Evolutionary conservation across 495 filamentous ascomycete genomes (phyloP).

Genomic region (Massariosphaeria phaeospora): DNA sequence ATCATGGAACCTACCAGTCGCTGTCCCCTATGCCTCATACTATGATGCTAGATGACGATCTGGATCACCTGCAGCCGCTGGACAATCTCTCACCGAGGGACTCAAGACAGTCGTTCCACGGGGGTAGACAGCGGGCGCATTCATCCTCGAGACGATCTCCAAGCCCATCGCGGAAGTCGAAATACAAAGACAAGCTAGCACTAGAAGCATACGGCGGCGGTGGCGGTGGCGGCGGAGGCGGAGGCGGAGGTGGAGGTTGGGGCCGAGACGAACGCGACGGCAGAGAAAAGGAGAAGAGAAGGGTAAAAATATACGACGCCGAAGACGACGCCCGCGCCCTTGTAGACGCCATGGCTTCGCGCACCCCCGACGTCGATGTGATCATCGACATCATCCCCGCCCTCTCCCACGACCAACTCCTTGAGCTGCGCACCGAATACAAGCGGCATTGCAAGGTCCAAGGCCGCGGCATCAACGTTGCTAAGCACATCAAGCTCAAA

Average conservation of each 20-base stretch:
- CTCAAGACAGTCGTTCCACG: constrained; percentile 24
- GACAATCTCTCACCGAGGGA: constrained; percentile 24
- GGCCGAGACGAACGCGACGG: neutral
- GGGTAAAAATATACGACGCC: constrained; percentile 69
- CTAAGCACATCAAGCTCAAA: constrained; percentile 85
- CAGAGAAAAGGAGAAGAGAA: constrained; percentile 39
- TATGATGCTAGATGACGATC: constrained; percentile 44
- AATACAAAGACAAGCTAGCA: constrained; percentile 27
- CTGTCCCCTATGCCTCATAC: constrained; percentile 94
- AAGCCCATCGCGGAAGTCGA: constrained; percentile 14
- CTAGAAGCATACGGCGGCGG: constrained; percentile 14
- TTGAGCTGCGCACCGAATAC: constrained; percentile 80
- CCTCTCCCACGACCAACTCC: constrained; percentile 77
- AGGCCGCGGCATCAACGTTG: constrained; percentile 73
- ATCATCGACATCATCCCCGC: constrained; percentile 80
- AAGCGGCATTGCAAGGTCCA: constrained; percentile 75
- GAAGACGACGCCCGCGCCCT: constrained; percentile 70
- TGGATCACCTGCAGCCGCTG: constrained; percentile 36
- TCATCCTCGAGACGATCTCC: constrained; percentile 21
- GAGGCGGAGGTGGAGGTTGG: no score
- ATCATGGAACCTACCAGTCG: constrained; percentile 89
- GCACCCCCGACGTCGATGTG: constrained; percentile 59
- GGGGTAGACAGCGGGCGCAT: constrained; percentile 19
- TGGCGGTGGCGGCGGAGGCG: neutral
- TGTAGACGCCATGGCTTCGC: constrained; percentile 64